Conservation (phyloP, 306 rosid species). For the Glycine latifolia region DNA sequence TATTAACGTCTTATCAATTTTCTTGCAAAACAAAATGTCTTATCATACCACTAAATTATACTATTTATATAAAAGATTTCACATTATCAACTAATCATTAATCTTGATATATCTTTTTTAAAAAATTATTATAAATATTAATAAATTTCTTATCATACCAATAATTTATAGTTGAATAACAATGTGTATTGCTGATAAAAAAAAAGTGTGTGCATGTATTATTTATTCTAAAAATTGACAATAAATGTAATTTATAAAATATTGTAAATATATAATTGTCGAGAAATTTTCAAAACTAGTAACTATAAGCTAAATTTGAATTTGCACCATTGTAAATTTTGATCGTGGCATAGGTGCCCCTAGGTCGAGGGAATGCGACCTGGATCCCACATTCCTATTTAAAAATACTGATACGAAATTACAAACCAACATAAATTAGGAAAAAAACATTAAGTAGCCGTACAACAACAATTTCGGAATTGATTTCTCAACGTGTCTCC, state of each 20-base stretch:
- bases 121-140: too few species aligned
- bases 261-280: not conserved
- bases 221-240: too few species aligned
- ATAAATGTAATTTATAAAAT: too few species aligned
- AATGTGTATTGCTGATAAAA: too few species aligned
- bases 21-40: not conserved
- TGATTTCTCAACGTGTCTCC: slow-evolving; percentile 38
- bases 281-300: not conserved
- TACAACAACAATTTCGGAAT: slow-evolving; percentile 1
- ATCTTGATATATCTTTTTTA: too few species aligned
- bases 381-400: not conserved
- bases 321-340: not conserved
- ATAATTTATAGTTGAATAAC: too few species aligned
- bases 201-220: too few species aligned
- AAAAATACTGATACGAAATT: not conserved
- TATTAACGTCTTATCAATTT: not conserved
- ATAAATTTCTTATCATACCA: too few species aligned
- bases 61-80: not conserved
- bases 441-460: slow-evolving; percentile 31
- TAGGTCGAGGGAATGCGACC: not conserved
- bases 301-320: not conserved
- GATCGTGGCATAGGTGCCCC: not conserved
- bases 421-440: slow-evolving; percentile 25
- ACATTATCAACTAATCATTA: too few species aligned
- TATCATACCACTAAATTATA: not conserved